These are phyloP conservation scores for Xanthoceras sorbifolium DNA, from an alignment of 345 rosid genomes.

Conservation along the genomic window DNA sequence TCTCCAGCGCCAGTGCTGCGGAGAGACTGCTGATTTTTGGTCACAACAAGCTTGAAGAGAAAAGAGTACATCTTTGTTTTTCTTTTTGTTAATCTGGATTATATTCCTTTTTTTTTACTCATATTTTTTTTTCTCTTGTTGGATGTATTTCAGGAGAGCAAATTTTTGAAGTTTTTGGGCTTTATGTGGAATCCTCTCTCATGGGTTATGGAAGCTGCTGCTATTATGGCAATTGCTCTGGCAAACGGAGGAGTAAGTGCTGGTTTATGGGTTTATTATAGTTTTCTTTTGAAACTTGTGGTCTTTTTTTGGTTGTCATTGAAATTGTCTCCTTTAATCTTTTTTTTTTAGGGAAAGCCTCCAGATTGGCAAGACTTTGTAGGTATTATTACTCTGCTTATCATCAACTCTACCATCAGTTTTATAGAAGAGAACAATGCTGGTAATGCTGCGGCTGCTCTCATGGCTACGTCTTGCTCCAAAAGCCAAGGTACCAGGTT, in stretches of 20 bases:
- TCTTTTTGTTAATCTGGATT: conserved; percentile 9
- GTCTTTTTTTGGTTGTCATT: not conserved
- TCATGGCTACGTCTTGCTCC: conserved; percentile 99
- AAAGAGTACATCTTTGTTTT: conserved; percentile 44
- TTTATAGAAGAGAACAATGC: conserved; percentile 97
- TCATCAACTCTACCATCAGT: conserved; percentile 96
- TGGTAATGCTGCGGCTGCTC: conserved; percentile 97
- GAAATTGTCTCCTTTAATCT: conserved; percentile 12
- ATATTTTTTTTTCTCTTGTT: conserved; percentile 13
- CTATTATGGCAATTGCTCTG: conserved; percentile 98
- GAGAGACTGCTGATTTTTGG: conserved; percentile 93
- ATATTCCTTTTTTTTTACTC: conserved; percentile 11
- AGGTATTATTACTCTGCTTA: conserved; percentile 83
- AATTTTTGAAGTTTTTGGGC: conserved; percentile 82
- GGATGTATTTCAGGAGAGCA: conserved; percentile 69
- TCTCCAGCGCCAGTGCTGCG: conserved; percentile 75
- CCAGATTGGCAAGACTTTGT: conserved; percentile 99
- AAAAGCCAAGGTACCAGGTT: conserved; percentile 72
- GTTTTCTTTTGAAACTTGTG: not conserved
- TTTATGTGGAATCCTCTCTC: conserved; percentile 99
- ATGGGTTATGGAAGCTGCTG: conserved; percentile 99
- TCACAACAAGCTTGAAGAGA: conserved; percentile 96
- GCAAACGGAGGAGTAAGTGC: conserved; percentile 97
- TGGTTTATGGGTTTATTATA: conserved; percentile 8
- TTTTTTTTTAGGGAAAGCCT: conserved; percentile 74